A percentile compares a stretch with the other conserved stretches of the same genome.
Conservation (phyloP, 2,329 filamentous ascomycete genomes). For the Cordyceps farinosa region DNA sequence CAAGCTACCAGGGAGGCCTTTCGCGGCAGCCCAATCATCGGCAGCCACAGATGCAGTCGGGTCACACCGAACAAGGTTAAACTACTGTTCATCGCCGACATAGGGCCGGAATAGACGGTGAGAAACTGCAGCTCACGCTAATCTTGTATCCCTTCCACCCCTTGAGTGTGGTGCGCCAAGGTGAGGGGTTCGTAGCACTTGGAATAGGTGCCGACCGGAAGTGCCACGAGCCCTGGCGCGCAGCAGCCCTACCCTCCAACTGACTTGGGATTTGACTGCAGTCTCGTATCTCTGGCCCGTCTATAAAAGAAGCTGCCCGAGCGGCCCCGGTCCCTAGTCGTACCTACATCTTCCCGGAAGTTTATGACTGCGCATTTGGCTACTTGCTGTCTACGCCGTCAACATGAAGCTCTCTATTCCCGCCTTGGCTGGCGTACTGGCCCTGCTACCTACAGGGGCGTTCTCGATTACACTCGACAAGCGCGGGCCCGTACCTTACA, state of each 20-base stretch:
- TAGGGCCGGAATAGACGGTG: slow-evolving; percentile 15
- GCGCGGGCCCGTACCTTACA: slow-evolving; percentile 26
- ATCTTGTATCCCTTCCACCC: not conserved
- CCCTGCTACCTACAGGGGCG: not conserved
- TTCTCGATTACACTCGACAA: slow-evolving; percentile 2
- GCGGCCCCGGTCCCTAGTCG: not conserved
- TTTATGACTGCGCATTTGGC: not conserved
- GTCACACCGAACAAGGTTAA: not conserved
- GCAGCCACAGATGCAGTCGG: not conserved
- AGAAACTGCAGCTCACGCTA: not conserved
- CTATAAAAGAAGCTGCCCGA: not conserved
- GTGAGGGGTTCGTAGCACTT: slow-evolving; percentile 2
- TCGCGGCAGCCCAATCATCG: slow-evolving; percentile 2
- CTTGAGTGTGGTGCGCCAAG: not conserved
- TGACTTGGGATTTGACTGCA: not conserved
- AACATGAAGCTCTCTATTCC: not conserved
- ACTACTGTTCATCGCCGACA: slow-evolving; percentile 12
- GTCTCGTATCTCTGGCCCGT: not conserved
- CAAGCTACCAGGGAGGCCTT: not conserved
- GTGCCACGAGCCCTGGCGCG: not conserved
- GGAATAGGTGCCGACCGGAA: not conserved
- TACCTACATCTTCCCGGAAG: not conserved
- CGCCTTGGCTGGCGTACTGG: slow-evolving; percentile 1
- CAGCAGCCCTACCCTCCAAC: not conserved
- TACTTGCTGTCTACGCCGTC: not conserved